Evolutionary conservation across 140 eudicot species (phyloP).

Genomic region (Ambrosia hybrid): DNA sequence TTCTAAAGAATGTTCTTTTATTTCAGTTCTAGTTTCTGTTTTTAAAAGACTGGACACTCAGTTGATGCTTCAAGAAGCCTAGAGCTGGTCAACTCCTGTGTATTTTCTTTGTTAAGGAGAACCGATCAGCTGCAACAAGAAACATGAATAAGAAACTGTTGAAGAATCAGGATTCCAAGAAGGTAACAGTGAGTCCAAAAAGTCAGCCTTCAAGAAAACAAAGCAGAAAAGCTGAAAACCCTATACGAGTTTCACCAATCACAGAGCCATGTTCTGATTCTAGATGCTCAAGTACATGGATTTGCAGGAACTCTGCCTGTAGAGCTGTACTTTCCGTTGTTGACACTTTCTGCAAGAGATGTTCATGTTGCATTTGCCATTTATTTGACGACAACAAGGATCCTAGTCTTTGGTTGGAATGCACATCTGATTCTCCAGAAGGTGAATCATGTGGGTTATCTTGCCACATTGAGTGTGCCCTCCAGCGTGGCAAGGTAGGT

Average conservation of each 20-base stretch:
- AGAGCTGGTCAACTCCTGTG: slow-evolving; percentile 32
- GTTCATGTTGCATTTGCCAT: slow-evolving; percentile 15
- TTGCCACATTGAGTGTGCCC: slow-evolving; percentile 16
- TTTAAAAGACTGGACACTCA: slow-evolving; percentile 34
- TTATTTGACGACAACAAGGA: slow-evolving; percentile 9
- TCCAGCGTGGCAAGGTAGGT: slow-evolving; percentile 6
- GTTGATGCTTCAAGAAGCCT: slow-evolving; percentile 40
- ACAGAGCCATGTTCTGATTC: slow-evolving; percentile 11
- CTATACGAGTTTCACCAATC: neutral
- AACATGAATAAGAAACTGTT: slow-evolving; percentile 39
- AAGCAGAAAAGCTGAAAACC: slow-evolving; percentile 3
- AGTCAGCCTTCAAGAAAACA: slow-evolving; percentile 11
- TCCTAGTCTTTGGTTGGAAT: slow-evolving; percentile 15
- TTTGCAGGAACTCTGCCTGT: slow-evolving; percentile 11
- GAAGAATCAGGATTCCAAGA: slow-evolving; percentile 33
- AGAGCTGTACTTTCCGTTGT: slow-evolving; percentile 12
- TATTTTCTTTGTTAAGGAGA: slow-evolving; percentile 27
- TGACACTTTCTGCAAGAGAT: slow-evolving; percentile 8
- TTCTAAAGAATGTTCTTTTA: neutral
- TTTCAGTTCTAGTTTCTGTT: slow-evolving; percentile 24
- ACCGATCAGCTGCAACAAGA: slow-evolving; percentile 31
- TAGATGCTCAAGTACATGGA: slow-evolving; percentile 4
- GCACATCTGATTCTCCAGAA: slow-evolving; percentile 3
- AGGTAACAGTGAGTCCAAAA: slow-evolving; percentile 3
- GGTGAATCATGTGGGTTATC: slow-evolving; percentile 26